Conservation (phyloP, 768 basidiomycete genomes). For the Boletus reticuloceps region DNA sequence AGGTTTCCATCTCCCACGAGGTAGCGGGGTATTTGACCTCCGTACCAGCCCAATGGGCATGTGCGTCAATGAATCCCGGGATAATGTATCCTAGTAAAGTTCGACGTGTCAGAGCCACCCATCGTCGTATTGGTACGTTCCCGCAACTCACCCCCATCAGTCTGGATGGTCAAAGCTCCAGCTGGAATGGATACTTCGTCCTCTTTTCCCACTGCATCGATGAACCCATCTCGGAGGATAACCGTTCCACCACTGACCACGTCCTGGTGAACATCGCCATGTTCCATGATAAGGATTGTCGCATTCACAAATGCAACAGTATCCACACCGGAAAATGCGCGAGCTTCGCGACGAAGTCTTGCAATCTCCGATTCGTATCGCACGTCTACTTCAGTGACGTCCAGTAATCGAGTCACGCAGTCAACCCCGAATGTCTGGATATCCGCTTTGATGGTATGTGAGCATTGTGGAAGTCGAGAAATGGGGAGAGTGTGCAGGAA, state of each 20-base stretch:
- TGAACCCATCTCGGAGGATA: conserved; percentile 54
- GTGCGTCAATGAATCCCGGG: conserved; percentile 75
- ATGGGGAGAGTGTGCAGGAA: conserved; percentile 54
- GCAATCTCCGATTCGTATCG: conserved; percentile 60
- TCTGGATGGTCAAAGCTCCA: conserved; percentile 50
- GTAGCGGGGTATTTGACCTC: conserved; percentile 51
- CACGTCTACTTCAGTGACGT: conserved; percentile 57
- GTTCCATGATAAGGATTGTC: conserved; percentile 67
- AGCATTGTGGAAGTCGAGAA: conserved; percentile 48
- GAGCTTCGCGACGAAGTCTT: conserved; percentile 55
- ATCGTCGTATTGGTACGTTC: not conserved
- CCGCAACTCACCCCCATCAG: conserved; percentile 52
- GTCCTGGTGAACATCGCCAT: conserved; percentile 47
- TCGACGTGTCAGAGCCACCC: conserved; percentile 1
- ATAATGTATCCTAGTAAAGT: conserved; percentile 51
- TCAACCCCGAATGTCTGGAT: conserved; percentile 54
- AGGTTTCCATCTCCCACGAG: conserved; percentile 74
- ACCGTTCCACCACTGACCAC: conserved; percentile 52
- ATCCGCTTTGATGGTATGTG: conserved; percentile 48
- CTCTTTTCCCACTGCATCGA: conserved; percentile 45
- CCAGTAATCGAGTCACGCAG: conserved; percentile 56
- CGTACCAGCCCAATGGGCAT: conserved; percentile 71
- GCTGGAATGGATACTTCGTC: conserved; percentile 33
- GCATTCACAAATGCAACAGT: conserved; percentile 64
- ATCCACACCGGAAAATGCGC: conserved; percentile 27